Base-by-base conservation (phyloP, 768 basidiomycete species). In the Amylocystis lapponica region DNA sequence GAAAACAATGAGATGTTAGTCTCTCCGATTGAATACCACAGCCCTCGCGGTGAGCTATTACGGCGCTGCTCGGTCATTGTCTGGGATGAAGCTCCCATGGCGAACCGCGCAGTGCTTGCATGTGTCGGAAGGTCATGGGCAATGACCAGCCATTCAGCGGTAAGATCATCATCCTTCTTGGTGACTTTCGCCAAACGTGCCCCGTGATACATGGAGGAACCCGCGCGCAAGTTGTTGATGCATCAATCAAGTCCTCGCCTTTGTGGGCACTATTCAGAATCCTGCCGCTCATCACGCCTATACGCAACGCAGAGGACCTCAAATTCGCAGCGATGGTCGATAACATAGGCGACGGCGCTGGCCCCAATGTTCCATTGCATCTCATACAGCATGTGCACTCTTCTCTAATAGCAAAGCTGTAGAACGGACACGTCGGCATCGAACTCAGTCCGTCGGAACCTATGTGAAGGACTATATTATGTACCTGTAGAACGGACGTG, bases 271-370 rank as follows among this genome's bases (percentile, higher is more conserved):
- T 22, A 0, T 65, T 71, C 38, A 30, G 31, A 1, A 49, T 62
- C 2, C 31, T 41, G 10, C 36, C 31, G 0, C 55, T 69, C 0
- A 56, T 41, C 0, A 38, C 38, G 5, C 64, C 64, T 1, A 62
- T 68, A 7, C 59, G 62, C 3, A 66, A 61, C 40, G 60, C 63
- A 0, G 51, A 49, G 17, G 68, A 69, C 43, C 54, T 48, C 14
- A 46, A 49, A 27, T 69, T 57, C 49, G 56, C 65, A 0, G 12
- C 25, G 5, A 63, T 65, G 42, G 54, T 68, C 0, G 64, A 70
- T 50, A 36, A 17, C 0, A 63, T 70, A 35, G 66, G 68, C 0
- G 60, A 68, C 38, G 56, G 60, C 14, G 43, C 50, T 1, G 53
- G 29, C 9, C 29, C 29, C n/a, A n/a, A 30, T 30, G n/a, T 30